Percentiles rank a stretch among this genome's conserved stretches.
phyloP scores from a whole-genome alignment of 2,329 filamentous ascomycete genomes.

The Stagonosporopsis tanaceti region DNA sequence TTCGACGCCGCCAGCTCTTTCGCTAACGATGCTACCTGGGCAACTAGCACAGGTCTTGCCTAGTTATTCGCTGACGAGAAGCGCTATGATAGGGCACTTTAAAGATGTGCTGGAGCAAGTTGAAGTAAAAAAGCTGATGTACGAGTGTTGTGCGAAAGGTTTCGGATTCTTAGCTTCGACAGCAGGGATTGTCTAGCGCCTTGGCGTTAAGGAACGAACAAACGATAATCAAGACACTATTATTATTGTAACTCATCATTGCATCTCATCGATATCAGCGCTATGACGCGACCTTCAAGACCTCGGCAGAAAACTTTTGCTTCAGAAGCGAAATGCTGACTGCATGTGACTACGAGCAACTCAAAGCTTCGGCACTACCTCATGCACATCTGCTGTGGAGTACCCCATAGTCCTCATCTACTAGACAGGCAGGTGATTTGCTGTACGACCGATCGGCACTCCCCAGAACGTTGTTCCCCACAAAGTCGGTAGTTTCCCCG shows the following conservation, averaged over 20 bases:
- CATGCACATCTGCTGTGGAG: no score
- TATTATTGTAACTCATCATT: neutral
- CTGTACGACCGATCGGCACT: neutral
- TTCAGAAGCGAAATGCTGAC: no score
- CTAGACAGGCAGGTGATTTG: conserved; percentile 3
- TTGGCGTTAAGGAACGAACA: neutral
- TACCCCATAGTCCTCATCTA: neutral
- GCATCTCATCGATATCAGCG: neutral
- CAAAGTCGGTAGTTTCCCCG: conserved; percentile 12
- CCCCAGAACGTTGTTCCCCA: neutral
- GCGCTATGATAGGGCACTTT: no score
- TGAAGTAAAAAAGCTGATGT: no score
- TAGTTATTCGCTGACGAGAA: neutral
- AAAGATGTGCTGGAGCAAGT: no score
- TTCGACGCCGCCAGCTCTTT: conserved; percentile 62
- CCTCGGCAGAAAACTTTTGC: neutral
- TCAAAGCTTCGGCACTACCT: no score
- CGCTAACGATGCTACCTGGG: conserved; percentile 63
- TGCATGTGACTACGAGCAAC: no score
- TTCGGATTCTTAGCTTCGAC: neutral
- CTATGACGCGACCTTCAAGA: neutral
- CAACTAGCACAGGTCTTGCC: conserved; percentile 10
- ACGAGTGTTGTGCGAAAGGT: no score
- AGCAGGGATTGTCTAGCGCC: neutral
- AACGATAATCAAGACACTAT: neutral